These are phyloP conservation scores for Rhodotorula sp. DNA, from an alignment of 1,284 basidiomycete genomes.

Conservation along the genomic window DNA sequence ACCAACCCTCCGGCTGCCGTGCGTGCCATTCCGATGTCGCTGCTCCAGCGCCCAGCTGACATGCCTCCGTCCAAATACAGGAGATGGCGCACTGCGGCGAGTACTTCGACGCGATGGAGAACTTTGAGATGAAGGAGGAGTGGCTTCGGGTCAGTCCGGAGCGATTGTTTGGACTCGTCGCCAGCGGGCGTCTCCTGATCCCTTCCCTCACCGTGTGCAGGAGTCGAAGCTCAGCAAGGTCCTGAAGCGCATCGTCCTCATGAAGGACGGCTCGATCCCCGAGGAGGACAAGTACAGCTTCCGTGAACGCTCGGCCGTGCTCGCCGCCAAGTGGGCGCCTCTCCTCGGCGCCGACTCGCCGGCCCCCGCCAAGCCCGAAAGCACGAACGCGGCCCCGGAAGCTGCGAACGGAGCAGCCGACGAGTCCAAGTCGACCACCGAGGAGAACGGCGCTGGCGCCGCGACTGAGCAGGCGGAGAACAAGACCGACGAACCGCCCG, in stretches of 20 bases:
- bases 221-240: slow-evolving; percentile 98
- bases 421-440: slow-evolving; percentile 6
- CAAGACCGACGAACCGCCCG: slow-evolving; percentile 8
- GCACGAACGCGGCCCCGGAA: slow-evolving; percentile 16
- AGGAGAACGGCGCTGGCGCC: background rate
- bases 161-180: too few species aligned
- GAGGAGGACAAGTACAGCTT: slow-evolving; percentile 83
- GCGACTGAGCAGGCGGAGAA: background rate
- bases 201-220: slow-evolving; percentile 38
- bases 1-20: slow-evolving; percentile 49
- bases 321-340: slow-evolving; percentile 51
- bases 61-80: slow-evolving; percentile 6
- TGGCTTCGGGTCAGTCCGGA: slow-evolving; percentile 66
- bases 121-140: slow-evolving; percentile 79
- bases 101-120: slow-evolving; percentile 77
- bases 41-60: background rate
- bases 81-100: slow-evolving; percentile 61
- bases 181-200: too few species aligned
- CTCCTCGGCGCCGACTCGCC: slow-evolving; percentile 22
- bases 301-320: slow-evolving; percentile 62
- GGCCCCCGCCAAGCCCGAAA: slow-evolving; percentile 9
- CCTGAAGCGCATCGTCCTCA: slow-evolving; percentile 85
- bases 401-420: slow-evolving; percentile 13
- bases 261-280: slow-evolving; percentile 66
- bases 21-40: background rate